Evolutionary conservation across 768 basidiomycete species (phyloP).

Genomic region (Boletus eberwhitei): DNA sequence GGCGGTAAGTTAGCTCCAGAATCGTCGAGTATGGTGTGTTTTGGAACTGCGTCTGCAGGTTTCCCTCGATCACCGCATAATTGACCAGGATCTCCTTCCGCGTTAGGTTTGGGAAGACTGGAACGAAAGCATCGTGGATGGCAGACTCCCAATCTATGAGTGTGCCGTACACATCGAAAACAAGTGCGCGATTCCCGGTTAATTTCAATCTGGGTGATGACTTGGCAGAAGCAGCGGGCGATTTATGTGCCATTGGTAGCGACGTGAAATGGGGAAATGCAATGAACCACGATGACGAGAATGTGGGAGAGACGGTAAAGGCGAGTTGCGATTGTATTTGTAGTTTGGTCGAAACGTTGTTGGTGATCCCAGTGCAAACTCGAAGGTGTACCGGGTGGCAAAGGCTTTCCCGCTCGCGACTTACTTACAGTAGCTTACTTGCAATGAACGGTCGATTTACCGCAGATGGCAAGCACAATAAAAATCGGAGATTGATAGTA

Average conservation of each 20-base stretch:
- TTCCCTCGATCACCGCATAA: slow-evolving; percentile 50
- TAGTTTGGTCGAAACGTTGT: no score
- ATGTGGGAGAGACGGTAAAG: neutral
- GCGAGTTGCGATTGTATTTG: neutral
- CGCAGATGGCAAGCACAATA: neutral
- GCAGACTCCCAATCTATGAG: slow-evolving; percentile 76
- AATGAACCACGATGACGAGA: neutral
- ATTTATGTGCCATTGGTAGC: slow-evolving; percentile 18
- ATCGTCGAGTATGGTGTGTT: slow-evolving; percentile 59
- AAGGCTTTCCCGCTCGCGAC: no score
- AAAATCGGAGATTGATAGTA: neutral
- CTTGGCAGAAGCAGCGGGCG: slow-evolving; percentile 5
- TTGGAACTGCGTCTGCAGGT: slow-evolving; percentile 57
- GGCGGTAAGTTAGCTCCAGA: slow-evolving; percentile 43
- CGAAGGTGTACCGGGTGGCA: no score
- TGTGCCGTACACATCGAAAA: slow-evolving; percentile 79
- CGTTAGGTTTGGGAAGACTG: slow-evolving; percentile 16
- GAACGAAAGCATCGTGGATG: slow-evolving; percentile 49
- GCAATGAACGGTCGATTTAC: no score
- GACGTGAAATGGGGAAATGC: neutral
- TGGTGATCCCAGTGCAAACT: no score
- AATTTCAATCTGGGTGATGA: slow-evolving; percentile 6
- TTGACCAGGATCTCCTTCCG: slow-evolving; percentile 45
- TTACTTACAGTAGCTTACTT: no score
- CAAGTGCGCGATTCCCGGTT: slow-evolving; percentile 38